These are phyloP conservation scores for Aegle marmelos DNA, from an alignment of 345 rosid genomes.

Conservation along the genomic window DNA sequence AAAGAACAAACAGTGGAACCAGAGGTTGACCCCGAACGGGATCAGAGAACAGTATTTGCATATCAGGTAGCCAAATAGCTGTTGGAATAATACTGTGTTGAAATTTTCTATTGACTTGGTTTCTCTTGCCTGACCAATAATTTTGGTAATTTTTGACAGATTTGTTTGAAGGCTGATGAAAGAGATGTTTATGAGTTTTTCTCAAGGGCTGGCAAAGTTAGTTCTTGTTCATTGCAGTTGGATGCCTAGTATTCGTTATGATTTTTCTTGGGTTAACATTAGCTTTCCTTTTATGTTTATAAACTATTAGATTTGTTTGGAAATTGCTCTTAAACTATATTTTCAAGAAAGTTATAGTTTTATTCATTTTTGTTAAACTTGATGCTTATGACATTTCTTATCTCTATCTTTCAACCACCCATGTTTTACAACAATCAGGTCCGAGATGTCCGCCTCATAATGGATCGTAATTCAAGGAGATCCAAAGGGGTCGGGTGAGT, in stretches of 20 bases:
- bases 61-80: conserved; percentile 69
- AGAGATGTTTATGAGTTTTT: conserved; percentile 93
- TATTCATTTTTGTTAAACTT: not conserved
- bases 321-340: not conserved
- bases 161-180: conserved; percentile 91
- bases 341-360: not conserved
- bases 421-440: conserved; percentile 47
- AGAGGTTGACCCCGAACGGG: conserved; percentile 96
- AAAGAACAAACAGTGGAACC: conserved; percentile 71
- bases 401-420: conserved; percentile 4
- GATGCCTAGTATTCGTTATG: not conserved
- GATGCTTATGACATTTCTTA: conserved; percentile 7
- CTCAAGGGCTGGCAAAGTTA: conserved; percentile 91
- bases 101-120: conserved; percentile 3
- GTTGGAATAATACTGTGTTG: not conserved
- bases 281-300: not conserved
- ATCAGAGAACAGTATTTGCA: conserved; percentile 94
- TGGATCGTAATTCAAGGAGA: conserved; percentile 94
- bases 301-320: not conserved
- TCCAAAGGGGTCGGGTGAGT: conserved; percentile 98
- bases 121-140: too few species aligned
- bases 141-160: conserved; percentile 41
- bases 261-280: not conserved
- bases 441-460: conserved; percentile 90
- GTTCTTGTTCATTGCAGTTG: conserved; percentile 17